Evolutionary conservation across 805 yeast genomes (phyloP).

Genomic region (Wickerhamomyces tratensis): DNA sequence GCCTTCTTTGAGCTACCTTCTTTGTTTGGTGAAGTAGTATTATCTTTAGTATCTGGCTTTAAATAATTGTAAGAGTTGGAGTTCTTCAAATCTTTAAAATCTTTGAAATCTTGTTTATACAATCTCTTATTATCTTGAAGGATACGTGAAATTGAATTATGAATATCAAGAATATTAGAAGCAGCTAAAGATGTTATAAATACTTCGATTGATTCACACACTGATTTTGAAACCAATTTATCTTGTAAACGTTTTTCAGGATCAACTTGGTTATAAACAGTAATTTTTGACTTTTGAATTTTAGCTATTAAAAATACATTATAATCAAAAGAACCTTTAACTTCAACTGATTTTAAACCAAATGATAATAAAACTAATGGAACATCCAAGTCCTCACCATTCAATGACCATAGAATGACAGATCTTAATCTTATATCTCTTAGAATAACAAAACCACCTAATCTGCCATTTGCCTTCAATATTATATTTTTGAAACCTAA

Average conservation of each 20-base stretch:
- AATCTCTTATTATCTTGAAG: conserved; percentile 63
- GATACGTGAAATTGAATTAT: conserved; percentile 60
- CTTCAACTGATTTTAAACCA: conserved; percentile 43
- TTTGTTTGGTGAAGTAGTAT: too few relatives aligned
- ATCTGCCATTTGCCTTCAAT: conserved; percentile 62
- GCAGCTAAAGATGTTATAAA: conserved; percentile 81
- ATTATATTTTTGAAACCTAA: conserved; percentile 44
- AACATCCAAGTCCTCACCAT: conserved; percentile 33
- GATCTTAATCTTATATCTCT: conserved; percentile 45
- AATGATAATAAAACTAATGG: conserved; percentile 62
- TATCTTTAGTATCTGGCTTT: too few relatives aligned
- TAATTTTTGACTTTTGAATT: conserved; percentile 36
- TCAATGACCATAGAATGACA: conserved; percentile 61
- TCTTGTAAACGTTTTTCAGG: conserved; percentile 39
- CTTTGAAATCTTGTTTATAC: conserved; percentile 65
- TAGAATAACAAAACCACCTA: conserved; percentile 59
- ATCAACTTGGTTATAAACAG: conserved; percentile 62
- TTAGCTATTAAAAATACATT: conserved; percentile 70
- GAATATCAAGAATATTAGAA: conserved; percentile 71
- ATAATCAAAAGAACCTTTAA: conserved; percentile 70
- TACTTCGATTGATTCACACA: conserved; percentile 43
- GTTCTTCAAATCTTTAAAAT: conserved; percentile 28
- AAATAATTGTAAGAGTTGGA: too few relatives aligned
- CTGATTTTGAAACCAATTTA: conserved; percentile 41
- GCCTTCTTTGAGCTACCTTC: conserved; percentile 3